Base-by-base conservation (phyloP, 2,329 filamentous ascomycete genomes). In the Trichoderma atroviride region DNA sequence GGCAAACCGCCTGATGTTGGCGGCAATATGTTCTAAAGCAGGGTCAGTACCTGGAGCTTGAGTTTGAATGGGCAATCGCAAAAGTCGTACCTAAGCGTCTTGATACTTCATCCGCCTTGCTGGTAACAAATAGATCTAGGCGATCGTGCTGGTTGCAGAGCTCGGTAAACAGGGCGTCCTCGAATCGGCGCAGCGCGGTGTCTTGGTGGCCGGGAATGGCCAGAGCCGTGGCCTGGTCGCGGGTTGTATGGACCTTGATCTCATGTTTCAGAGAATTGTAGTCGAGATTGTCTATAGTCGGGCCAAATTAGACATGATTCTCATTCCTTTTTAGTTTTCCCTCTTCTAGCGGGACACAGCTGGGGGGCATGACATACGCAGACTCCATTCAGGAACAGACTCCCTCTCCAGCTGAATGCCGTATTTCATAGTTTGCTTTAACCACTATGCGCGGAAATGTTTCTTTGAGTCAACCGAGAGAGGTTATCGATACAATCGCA, bases 191-290 rank as follows among this genome's bases (percentile, higher is more conserved):
- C 29, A 91, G 83, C 1, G 83, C 80, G 10, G 83, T 79, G 76
- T 91, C 88, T 73, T 84, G 84, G 67, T 91, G 88, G 19, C 92
- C 92, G 1, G 92, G 92, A 67, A 96, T 94, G 24, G 89, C 85
- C 68, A 94, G 88, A 57, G 91, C 90, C 33, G 83, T 84, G 60
- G 89, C 90, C 74, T 91, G 88, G 78, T 90, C 88, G 56, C 86
- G 87, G 14, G 89, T 91, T 1, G 93, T 96, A 77, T 93, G 88
- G 70, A 87, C 87, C 79, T 95, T 96, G 83, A 96, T 95, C 75
- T 92, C 86, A 78, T 92, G 87, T 80, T 96, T 96, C 72, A 96
- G 86, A 60, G 92, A 91, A 78, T 95, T 93, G 84, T 96, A 96
- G 79, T 96, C 93, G 80, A 96, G 89, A 80, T 96, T 96, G 78